Conservation (phyloP, 768 basidiomycete genomes). For the Russula abietina region DNA sequence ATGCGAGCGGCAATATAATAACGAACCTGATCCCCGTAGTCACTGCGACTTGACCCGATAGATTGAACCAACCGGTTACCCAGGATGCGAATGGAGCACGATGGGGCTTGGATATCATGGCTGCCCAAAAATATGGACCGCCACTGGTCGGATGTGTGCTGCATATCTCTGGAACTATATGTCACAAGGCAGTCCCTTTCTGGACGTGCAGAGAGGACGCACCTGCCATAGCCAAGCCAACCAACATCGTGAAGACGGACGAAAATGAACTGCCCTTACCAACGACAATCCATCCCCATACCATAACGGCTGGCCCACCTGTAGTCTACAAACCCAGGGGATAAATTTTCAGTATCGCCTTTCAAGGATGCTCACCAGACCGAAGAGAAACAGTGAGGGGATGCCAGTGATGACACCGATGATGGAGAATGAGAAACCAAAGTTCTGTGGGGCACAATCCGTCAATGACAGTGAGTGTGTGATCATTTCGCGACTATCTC, state of each 20-base stretch:
- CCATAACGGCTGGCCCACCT: constrained; percentile 71
- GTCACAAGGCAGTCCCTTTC: background rate
- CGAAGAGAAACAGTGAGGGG: constrained; percentile 62
- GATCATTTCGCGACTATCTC: constrained; percentile 22
- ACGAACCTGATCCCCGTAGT: too few relatives aligned
- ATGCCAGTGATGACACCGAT: constrained; percentile 71
- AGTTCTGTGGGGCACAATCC: too few relatives aligned
- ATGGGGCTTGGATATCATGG: constrained; percentile 30
- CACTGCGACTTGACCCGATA: too few relatives aligned
- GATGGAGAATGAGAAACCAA: too few relatives aligned
- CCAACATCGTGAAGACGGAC: constrained; percentile 65
- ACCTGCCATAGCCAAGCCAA: constrained; percentile 75
- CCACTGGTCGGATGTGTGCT: constrained; percentile 68
- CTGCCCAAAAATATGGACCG: constrained; percentile 76
- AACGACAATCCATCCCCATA: constrained; percentile 66
- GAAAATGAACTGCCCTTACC: too few relatives aligned
- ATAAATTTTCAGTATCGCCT: too few relatives aligned
- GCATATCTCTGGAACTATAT: constrained; percentile 33
- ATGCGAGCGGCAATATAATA: too few relatives aligned
- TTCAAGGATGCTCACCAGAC: constrained; percentile 43
- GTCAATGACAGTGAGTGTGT: constrained; percentile 2
- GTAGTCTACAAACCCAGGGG: constrained; percentile 46
- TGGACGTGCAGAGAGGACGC: constrained; percentile 19
- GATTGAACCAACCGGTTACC: too few relatives aligned
- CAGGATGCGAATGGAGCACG: too few relatives aligned